These are phyloP conservation scores for Fusarium coffeatum DNA, from an alignment of 2,329 filamentous ascomycete species.

Conservation along the genomic window DNA sequence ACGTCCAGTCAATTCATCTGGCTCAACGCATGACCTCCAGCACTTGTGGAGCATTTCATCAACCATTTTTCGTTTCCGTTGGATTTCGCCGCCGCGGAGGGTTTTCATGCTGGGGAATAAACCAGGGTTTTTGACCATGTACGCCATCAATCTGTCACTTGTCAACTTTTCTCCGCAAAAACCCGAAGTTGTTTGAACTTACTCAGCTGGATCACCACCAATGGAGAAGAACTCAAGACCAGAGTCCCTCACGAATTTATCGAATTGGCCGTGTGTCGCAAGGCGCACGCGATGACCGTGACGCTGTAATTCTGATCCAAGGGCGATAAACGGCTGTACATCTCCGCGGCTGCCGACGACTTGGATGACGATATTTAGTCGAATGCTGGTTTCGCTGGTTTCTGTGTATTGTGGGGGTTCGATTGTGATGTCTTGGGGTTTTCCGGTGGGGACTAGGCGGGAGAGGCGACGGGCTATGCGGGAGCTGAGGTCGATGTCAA, in stretches of 20 bases:
- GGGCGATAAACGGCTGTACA: slow-evolving; percentile 26
- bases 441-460: not conserved
- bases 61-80: not conserved
- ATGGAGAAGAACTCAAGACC: slow-evolving; percentile 24
- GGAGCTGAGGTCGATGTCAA: slow-evolving; percentile 20
- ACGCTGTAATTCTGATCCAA: slow-evolving; percentile 13
- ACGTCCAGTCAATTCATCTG: not conserved
- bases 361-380: slow-evolving; percentile 32
- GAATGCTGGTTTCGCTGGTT: not conserved
- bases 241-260: not conserved
- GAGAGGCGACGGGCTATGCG: slow-evolving; percentile 16
- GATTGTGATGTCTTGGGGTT: not conserved
- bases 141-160: not conserved
- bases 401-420: slow-evolving; percentile 1
- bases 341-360: slow-evolving; percentile 31
- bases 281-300: slow-evolving; percentile 33
- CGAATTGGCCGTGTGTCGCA: slow-evolving; percentile 26
- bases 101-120: not conserved
- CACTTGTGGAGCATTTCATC: slow-evolving; percentile 1
- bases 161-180: no score
- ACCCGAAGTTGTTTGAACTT: not conserved
- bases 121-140: slow-evolving; percentile 6
- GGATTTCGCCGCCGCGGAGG: not conserved
- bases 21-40: not conserved
- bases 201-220: slow-evolving; percentile 22